Base-by-base conservation (phyloP, 2,329 filamentous ascomycete genomes). In the Lachnellula arida region DNA sequence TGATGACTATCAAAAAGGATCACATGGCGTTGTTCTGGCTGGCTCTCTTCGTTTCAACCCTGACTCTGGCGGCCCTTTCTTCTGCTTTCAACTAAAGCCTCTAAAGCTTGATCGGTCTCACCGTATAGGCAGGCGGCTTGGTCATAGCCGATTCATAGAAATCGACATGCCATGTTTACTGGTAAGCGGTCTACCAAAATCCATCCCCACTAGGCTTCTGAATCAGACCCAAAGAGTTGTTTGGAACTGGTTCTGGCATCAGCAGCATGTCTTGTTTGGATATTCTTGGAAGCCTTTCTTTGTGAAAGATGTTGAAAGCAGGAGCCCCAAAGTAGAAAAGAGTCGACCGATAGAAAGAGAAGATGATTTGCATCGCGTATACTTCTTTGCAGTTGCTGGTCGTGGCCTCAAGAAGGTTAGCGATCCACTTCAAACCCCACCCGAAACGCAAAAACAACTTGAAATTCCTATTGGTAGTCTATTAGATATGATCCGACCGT, bases 111-210 rank as follows among this genome's bases (percentile, higher is more conserved):
- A 82, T 25, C 65, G 73, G 2, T 72, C 77, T 0, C 75, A 82
- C 65, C 78, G 83, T 1, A 67, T 86, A 0, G 71, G 71, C 19
- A 76, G 83, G 12, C 77, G 76, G 4, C 85, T 84, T 60, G 82
- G 83, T 0, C 69, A 76, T 0, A 82, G 86, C 59, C 75, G 83
- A 0, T 85, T 85, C 44, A 58, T 86, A 1, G 80, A 85, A 52
- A 56, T 86, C 0, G 65, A 75, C 4, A 71, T 85, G 5, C 81
- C 82, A 0, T 73, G 73, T 0, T 71, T 75, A 0, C 68, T 64
- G 1, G 67, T 67, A 0, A 68, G 63, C 15, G 39, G 46, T 2
- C 61, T 69, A 2, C 63, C 66, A 0, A 68, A 71, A 0, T 49
- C 57, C 0, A 48, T 69, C 0, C 55, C 25, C 6, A 28, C 25